Conservation (phyloP, 2,329 filamentous ascomycete species). For the Colletotrichum agaves region DNA sequence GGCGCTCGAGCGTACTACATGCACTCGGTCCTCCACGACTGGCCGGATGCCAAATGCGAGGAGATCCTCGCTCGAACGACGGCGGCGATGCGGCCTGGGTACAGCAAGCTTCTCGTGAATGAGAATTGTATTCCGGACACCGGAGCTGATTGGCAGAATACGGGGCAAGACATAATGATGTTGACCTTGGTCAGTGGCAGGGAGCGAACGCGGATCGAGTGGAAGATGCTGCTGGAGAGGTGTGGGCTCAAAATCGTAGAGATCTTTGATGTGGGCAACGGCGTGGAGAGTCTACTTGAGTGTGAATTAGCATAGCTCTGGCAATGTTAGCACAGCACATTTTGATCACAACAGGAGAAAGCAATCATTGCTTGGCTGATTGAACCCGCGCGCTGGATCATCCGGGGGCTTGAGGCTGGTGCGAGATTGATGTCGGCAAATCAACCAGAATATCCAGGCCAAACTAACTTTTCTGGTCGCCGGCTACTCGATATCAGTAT, state of each 20-base stretch:
- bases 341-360: too few relatives aligned
- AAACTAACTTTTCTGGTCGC: too few relatives aligned
- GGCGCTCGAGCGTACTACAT: conserved; percentile 44
- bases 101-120: conserved; percentile 47
- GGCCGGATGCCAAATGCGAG: conserved; percentile 45
- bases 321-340: too few relatives aligned
- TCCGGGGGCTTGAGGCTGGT: too few relatives aligned
- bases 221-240: conserved; percentile 42
- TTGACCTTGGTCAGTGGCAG: conserved; percentile 44
- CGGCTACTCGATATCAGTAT: too few relatives aligned
- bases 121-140: conserved; percentile 47
- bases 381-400: too few relatives aligned
- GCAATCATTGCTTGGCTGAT: too few relatives aligned
- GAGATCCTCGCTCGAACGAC: conserved; percentile 47
- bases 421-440: too few relatives aligned
- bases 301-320: conserved; percentile 43
- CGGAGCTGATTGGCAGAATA: conserved; percentile 49
- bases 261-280: conserved; percentile 47
- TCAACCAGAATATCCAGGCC: too few relatives aligned
- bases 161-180: conserved; percentile 53
- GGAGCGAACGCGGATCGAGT: conserved; percentile 51
- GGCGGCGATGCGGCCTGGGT: conserved; percentile 47
- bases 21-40: conserved; percentile 42
- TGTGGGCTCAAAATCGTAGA: conserved; percentile 49
- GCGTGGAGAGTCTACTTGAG: conserved; percentile 52